phyloP scores from a whole-genome alignment of 2,329 filamentous ascomycete genomes.

The Alternaria viburni region DNA sequence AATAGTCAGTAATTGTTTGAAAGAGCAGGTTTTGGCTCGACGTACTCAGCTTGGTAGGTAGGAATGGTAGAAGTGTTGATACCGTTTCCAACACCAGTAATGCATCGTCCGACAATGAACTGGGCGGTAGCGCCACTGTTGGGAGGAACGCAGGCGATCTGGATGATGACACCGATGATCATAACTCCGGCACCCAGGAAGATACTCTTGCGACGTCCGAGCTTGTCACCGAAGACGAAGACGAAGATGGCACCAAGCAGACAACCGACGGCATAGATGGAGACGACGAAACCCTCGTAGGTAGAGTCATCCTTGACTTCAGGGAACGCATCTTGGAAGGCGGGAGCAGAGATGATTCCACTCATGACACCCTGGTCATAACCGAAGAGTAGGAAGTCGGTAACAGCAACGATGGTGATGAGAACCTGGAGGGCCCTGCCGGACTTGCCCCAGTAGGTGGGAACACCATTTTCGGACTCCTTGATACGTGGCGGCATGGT shows the following conservation, averaged over 20 bases:
- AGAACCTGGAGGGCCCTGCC: slow-evolving; percentile 39
- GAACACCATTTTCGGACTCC: slow-evolving; percentile 31
- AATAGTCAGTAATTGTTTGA: neutral
- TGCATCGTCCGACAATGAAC: slow-evolving; percentile 59
- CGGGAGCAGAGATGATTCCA: slow-evolving; percentile 49
- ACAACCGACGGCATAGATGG: slow-evolving; percentile 60
- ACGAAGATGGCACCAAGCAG: slow-evolving; percentile 50
- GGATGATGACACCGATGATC: slow-evolving; percentile 51
- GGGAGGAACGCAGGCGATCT: slow-evolving; percentile 39
- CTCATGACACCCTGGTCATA: slow-evolving; percentile 55
- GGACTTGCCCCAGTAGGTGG: slow-evolving; percentile 40
- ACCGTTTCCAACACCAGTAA: slow-evolving; percentile 61
- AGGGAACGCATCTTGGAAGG: slow-evolving; percentile 46
- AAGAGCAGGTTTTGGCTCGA: neutral
- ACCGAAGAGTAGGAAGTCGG: slow-evolving; percentile 58
- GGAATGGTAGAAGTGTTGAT: slow-evolving; percentile 63
- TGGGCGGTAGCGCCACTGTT: slow-evolving; percentile 50
- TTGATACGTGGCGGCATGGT: slow-evolving; percentile 34
- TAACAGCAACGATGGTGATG: slow-evolving; percentile 52
- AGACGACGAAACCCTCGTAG: slow-evolving; percentile 55
- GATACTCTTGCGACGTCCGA: slow-evolving; percentile 53
- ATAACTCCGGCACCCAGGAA: slow-evolving; percentile 51
- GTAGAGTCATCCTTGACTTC: slow-evolving; percentile 45
- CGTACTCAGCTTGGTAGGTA: slow-evolving; percentile 59
- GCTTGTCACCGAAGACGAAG: slow-evolving; percentile 47